Evolutionary conservation across 2,329 filamentous ascomycete genomes (phyloP), one percentile per base, ranked within the genome.

Genomic region (Eutypa lata): DNA sequence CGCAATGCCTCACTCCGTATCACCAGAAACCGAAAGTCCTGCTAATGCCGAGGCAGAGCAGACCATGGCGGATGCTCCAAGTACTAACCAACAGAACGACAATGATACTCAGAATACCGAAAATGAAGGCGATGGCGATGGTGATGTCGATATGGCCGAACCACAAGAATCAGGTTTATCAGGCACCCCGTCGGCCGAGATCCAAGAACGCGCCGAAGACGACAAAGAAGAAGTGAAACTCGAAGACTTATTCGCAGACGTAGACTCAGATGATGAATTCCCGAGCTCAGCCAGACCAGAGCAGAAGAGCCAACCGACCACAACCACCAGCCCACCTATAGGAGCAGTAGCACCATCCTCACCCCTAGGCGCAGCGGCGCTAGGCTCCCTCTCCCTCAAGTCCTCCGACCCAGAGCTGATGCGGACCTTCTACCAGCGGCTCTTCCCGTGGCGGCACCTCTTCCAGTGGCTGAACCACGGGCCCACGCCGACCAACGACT

Each of bases 391-490:
- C 19, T 64, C 71, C 0, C 62, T 78, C 33, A 75, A 72, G 37
- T 77, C 81, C 42, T 89, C 85, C 38, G 90, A 96, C 61, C 86
- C 90, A 2, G 90, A 92, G 65, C 82, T 95, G 11, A 91, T 97
- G 85, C 85, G 89, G 63, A 90, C 88, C 58, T 99, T 97, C 75
- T 99, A 99, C 70, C 90, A 96, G 67, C 90, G 94, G 47, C 79
- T 99, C 37, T 97, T 97, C 64, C 94, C 94, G 4, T 99, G 96
- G 79, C 86, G 92, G 54, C 88, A 90, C 56, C 84, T 97, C 19
- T 99, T 97, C 73, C 92, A 97, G 71, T 99, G 94, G 94, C 83
- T 99, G 47, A 99, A 97, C 68, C 94, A 97, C 72, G 90, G 90
- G 50, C 88, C 91, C 7, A 86, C 86, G 7, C 92, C 94, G 0